Conservation (phyloP, 495 filamentous ascomycete species). For the Podospora tetraspora region DNA sequence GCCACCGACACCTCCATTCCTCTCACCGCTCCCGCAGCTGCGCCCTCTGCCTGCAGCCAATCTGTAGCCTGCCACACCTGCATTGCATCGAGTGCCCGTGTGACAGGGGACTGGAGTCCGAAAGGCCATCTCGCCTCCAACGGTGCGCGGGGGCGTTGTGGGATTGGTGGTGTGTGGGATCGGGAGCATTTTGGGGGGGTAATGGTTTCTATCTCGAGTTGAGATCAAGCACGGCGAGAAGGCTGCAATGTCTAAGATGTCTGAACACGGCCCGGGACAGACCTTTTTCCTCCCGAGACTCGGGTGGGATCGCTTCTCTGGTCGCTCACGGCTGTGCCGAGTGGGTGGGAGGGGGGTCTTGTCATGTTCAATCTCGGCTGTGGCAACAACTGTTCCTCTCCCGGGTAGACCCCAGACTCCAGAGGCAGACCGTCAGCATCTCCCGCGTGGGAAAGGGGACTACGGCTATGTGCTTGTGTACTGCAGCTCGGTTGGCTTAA, state of each 20-base stretch:
- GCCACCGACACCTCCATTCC: too few relatives aligned
- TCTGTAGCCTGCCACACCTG: constrained; percentile 8
- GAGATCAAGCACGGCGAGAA: not conserved
- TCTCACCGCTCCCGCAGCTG: not conserved
- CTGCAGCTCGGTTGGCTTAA: not conserved
- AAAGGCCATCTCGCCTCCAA: not conserved
- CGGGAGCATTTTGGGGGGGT: not conserved
- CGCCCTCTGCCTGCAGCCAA: not conserved
- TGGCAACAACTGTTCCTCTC: not conserved
- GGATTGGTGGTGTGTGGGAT: not conserved
- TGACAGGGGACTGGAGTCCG: not conserved
- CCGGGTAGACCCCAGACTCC: not conserved
- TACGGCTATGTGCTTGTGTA: not conserved
- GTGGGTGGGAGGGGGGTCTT: not conserved
- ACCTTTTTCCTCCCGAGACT: not conserved
- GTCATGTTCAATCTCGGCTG: not conserved
- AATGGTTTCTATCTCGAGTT: not conserved
- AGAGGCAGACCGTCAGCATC: not conserved
- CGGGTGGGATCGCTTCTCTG: not conserved
- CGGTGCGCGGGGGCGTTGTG: not conserved
- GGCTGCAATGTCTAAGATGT: not conserved
- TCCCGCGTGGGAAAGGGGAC: not conserved
- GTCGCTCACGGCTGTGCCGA: not conserved
- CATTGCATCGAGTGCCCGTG: not conserved
- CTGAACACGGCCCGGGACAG: not conserved